These are phyloP conservation scores for Candida taoyuanica DNA, from an alignment of 805 yeast species.

Conservation along the genomic window DNA sequence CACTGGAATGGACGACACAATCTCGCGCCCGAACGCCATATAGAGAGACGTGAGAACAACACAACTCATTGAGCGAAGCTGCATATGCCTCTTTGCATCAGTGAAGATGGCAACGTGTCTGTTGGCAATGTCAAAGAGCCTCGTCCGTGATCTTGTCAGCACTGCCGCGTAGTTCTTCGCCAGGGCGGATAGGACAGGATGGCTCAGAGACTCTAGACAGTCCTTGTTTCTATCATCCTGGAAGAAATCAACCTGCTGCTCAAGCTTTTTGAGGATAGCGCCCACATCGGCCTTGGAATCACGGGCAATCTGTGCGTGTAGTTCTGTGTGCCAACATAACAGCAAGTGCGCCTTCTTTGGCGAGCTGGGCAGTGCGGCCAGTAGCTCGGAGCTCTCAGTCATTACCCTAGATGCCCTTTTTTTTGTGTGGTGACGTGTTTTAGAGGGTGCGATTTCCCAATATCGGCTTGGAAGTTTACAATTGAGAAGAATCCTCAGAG, in stretches of 20 bases:
- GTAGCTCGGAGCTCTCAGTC: not conserved
- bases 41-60: slow-evolving; percentile 28
- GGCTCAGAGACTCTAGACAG: slow-evolving; percentile 10
- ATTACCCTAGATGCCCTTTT: not conserved
- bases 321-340: slow-evolving; percentile 10
- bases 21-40: slow-evolving; percentile 30
- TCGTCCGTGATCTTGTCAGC: slow-evolving; percentile 17
- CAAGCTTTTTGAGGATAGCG: slow-evolving; percentile 11
- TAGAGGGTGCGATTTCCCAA: too few species aligned
- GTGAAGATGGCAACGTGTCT: slow-evolving; percentile 26
- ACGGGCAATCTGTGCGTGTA: slow-evolving; percentile 7
- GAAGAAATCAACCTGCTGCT: slow-evolving; percentile 16
- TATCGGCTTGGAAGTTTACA: too few species aligned
- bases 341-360: slow-evolving; percentile 8
- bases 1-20: slow-evolving; percentile 32
- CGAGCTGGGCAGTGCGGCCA: slow-evolving; percentile 2
- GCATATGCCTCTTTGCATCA: slow-evolving; percentile 23
- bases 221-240: slow-evolving; percentile 23
- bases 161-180: slow-evolving; percentile 24
- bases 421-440: too few species aligned
- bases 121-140: slow-evolving; percentile 28
- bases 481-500: too few species aligned
- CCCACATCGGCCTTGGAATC: slow-evolving; percentile 2
- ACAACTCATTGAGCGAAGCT: slow-evolving; percentile 28
- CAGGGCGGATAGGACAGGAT: slow-evolving; percentile 16